Evolutionary conservation across 129 eudicot species (phyloP).

Genomic region (Artemisia annua): DNA sequence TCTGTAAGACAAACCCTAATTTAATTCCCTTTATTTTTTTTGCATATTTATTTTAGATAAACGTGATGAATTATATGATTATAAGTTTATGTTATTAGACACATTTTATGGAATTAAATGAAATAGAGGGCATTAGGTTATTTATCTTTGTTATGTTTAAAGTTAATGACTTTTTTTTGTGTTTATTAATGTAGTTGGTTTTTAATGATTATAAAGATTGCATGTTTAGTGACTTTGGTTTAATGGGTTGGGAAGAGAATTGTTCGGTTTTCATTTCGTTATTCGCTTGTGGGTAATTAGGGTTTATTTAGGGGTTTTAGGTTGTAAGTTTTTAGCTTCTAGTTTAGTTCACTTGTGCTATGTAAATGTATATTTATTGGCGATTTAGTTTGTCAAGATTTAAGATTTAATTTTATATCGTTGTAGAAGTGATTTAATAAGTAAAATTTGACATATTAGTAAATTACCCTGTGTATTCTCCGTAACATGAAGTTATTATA

Average conservation of each 20-base stretch:
- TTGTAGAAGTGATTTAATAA: neutral
- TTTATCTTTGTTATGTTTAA: neutral
- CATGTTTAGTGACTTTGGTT: constrained; percentile 13
- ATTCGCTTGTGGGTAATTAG: constrained; percentile 6
- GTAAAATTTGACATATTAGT: neutral
- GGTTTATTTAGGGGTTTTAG: constrained; percentile 13
- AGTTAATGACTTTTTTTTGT: neutral
- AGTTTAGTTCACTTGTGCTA: neutral
- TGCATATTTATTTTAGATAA: too few species aligned
- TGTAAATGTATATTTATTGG: neutral
- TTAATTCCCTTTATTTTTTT: too few species aligned
- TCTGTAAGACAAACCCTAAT: too few species aligned
- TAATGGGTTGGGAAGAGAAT: neutral
- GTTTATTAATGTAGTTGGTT: neutral
- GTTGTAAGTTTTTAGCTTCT: neutral
- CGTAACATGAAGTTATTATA: neutral
- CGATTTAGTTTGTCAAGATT: neutral
- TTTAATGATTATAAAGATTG: constrained; percentile 8
- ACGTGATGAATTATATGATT: too few species aligned
- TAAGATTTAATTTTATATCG: neutral
- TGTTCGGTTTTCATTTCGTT: neutral
- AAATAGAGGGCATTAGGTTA: neutral
- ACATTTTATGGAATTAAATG: neutral
- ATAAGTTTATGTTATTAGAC: neutral
- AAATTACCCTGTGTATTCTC: neutral